phyloP scores from a whole-genome alignment of 768 basidiomycete species.

The Rhodocollybia butyracea region DNA sequence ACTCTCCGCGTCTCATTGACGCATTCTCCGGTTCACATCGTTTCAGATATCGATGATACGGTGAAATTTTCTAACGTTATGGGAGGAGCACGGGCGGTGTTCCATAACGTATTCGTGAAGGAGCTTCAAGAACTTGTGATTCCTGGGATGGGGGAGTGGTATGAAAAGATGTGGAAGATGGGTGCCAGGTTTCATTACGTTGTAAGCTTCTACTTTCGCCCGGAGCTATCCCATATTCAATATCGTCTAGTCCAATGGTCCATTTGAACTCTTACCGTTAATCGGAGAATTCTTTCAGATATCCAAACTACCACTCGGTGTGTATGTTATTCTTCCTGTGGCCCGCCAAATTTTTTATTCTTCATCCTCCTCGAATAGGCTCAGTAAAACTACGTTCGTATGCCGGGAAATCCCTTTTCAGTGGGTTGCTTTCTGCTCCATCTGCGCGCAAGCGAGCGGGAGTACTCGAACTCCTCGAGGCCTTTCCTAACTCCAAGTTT shows the following conservation, averaged over 20 bases:
- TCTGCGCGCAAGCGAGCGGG: slow-evolving; percentile 72
- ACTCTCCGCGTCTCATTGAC: slow-evolving; percentile 49
- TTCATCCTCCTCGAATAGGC: slow-evolving; percentile 33
- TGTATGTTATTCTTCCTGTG: slow-evolving; percentile 8
- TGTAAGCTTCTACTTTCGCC: slow-evolving; percentile 41
- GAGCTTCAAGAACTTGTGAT: slow-evolving; percentile 77
- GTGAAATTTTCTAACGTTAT: slow-evolving; percentile 79
- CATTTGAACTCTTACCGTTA: slow-evolving; percentile 79
- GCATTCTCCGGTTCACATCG: slow-evolving; percentile 65
- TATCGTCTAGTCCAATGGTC: slow-evolving; percentile 71
- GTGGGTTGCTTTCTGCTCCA: slow-evolving; percentile 36
- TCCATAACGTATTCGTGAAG: slow-evolving; percentile 90
- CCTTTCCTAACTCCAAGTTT: slow-evolving; percentile 74
- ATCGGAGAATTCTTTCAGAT: slow-evolving; percentile 72
- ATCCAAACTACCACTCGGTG: slow-evolving; percentile 66
- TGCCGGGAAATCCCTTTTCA: slow-evolving; percentile 78
- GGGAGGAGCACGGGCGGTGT: slow-evolving; percentile 75
- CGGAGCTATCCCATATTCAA: not conserved
- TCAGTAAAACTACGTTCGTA: slow-evolving; percentile 85
- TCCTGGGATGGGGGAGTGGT: slow-evolving; percentile 82
- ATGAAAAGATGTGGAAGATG: slow-evolving; percentile 57
- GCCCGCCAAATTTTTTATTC: not conserved
- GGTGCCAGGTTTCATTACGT: slow-evolving; percentile 89
- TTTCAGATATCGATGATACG: slow-evolving; percentile 95
- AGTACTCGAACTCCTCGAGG: slow-evolving; percentile 72